Evolutionary conservation across 306 rosid species (phyloP).

Genomic region (Quillaja saponaria): DNA sequence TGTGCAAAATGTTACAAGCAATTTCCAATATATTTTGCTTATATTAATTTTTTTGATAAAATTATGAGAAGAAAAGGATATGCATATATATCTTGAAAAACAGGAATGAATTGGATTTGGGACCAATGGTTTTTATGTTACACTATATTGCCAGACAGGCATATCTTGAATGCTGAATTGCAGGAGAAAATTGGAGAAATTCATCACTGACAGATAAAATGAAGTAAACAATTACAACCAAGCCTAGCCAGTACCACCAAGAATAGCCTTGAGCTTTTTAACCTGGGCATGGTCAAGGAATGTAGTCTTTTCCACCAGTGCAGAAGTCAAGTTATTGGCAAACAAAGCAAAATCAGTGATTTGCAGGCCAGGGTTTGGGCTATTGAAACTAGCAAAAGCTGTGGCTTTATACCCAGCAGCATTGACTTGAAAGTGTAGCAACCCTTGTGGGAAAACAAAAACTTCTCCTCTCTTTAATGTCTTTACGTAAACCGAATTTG

Average conservation of each 20-base stretch:
- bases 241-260: conserved; percentile 66
- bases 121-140: no score
- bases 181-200: no score
- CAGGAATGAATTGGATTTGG: no score
- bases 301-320: conserved; percentile 49
- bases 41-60: no score
- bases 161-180: no score
- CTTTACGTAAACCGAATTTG: conserved; percentile 54
- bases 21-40: no score
- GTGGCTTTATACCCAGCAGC: conserved; percentile 39
- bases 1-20: no score
- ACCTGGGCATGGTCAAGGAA: conserved; percentile 67
- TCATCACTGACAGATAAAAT: no score
- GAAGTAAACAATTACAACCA: not conserved
- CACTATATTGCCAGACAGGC: no score
- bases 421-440: conserved; percentile 68
- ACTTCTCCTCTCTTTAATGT: conserved; percentile 60
- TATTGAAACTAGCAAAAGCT: conserved; percentile 53
- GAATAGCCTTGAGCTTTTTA: conserved; percentile 78
- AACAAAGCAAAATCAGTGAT: conserved; percentile 75
- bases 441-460: conserved; percentile 80
- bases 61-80: no score
- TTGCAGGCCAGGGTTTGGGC: conserved; percentile 85
- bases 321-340: conserved; percentile 55
- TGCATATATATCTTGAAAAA: no score